These are phyloP conservation scores for Karstenula rhodostoma DNA, from an alignment of 2,329 filamentous ascomycete genomes.

Conservation along the genomic window DNA sequence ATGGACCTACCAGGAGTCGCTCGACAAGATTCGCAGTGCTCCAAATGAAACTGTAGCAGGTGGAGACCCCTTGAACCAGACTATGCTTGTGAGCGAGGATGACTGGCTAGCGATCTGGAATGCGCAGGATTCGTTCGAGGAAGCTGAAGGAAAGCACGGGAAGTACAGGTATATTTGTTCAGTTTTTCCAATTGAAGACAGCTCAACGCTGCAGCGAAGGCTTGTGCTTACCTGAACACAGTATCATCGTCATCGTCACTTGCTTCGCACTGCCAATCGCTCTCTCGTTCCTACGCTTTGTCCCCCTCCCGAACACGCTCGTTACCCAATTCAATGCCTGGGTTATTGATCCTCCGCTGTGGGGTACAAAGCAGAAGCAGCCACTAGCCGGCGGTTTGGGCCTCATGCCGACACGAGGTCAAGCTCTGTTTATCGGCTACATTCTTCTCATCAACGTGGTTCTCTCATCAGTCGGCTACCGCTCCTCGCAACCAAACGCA, in stretches of 20 bases:
- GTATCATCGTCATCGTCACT: slow-evolving; percentile 23
- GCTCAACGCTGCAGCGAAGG: neutral
- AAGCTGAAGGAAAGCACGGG: slow-evolving; percentile 13
- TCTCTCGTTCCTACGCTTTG: slow-evolving; percentile 26
- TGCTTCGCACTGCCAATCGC: slow-evolving; percentile 22
- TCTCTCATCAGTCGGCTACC: slow-evolving; percentile 20
- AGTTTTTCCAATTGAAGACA: no score
- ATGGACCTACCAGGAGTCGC: slow-evolving; percentile 26
- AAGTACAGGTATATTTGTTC: slow-evolving; percentile 8
- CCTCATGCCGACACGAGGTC: slow-evolving; percentile 22
- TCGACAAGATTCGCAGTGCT: slow-evolving; percentile 12
- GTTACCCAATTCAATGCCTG: slow-evolving; percentile 23
- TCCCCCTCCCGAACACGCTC: slow-evolving; percentile 20
- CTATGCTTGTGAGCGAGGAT: slow-evolving; percentile 10
- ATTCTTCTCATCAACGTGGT: slow-evolving; percentile 26
- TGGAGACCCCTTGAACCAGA: slow-evolving; percentile 9
- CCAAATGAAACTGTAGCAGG: slow-evolving; percentile 2
- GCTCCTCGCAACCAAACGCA: slow-evolving; percentile 14
- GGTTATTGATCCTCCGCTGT: slow-evolving; percentile 27
- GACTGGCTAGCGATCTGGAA: slow-evolving; percentile 12
- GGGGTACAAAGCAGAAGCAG: slow-evolving; percentile 18
- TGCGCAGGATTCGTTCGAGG: slow-evolving; percentile 6
- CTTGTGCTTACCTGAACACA: slow-evolving; percentile 4
- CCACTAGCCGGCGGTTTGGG: slow-evolving; percentile 17
- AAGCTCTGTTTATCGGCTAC: slow-evolving; percentile 39